Base-by-base conservation (phyloP, 306 rosid species). In the Potentilla sterilis region DNA sequence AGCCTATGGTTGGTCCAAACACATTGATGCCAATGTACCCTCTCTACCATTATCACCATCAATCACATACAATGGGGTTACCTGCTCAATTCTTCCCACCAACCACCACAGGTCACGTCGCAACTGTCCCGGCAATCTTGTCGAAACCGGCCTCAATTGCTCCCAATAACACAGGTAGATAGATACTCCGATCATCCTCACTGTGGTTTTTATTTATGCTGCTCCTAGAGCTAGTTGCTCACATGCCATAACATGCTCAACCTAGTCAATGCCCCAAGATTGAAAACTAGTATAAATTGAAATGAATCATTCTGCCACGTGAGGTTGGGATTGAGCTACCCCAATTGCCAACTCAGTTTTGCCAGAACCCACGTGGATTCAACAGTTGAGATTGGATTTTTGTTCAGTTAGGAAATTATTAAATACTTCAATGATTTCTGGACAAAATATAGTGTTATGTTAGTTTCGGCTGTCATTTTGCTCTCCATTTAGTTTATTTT, bases 11-110 rank as follows among this genome's bases (percentile, higher is more conserved):
- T 41, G 89, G 93, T 38, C 90, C 75, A 8, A 92, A 87, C 83
- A 76, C 93, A 67, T 2, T 86, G 93, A 90, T 92, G 93, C 92
- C 96, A 2, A 81, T 87, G 88, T 90, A 89, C 87, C 97, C 93
- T 12, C 46, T 81, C 4, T 90, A 87, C 78, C 96, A 73, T 6
- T 62, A 85, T 51, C 86, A 73, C 81, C 93, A 88, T 74, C 91
- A 83, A 84, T 77, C 91, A 14, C 90, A 87, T 47, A 84, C 93
- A 6, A 79, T 88, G 93, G 96, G 93, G 38, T 77, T 83, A 24
- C 88, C 97, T 13, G 85, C 93, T 5, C 93, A 87, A 69, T 42
- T 88, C 69, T 88, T 72, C 76, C 86, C 88, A 2, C 88, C 86
- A 58, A 81, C 92, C 2, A 35, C 86, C 35, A 12, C 83, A 0